These are phyloP conservation scores for Kandelia obovata DNA, from an alignment of 345 rosid genomes.

Conservation along the genomic window DNA sequence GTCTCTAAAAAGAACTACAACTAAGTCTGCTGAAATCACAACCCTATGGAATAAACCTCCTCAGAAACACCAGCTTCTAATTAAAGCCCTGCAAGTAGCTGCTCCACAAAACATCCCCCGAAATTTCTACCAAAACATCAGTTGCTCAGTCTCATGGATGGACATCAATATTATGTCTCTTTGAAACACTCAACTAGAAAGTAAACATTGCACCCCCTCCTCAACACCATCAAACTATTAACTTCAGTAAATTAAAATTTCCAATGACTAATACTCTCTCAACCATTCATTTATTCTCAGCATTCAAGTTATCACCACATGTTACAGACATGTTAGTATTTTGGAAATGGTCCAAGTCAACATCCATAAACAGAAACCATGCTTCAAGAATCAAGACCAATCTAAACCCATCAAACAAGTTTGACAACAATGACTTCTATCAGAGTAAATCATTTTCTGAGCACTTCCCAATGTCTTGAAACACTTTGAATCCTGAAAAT, in stretches of 20 bases:
- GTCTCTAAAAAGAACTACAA: no score
- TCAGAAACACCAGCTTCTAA: background rate
- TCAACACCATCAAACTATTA: background rate
- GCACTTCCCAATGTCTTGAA: conserved; percentile 2
- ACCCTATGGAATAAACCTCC: background rate
- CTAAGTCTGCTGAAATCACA: no score
- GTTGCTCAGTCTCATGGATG: background rate
- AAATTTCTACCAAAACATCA: background rate
- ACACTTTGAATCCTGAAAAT: background rate
- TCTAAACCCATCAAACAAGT: background rate
- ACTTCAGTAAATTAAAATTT: background rate
- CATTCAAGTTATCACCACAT: background rate
- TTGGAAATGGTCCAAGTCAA: background rate
- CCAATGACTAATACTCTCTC: background rate
- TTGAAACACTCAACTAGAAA: background rate
- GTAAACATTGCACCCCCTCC: background rate
- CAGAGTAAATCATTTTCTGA: background rate
- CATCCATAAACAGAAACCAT: background rate
- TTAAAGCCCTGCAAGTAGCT: background rate
- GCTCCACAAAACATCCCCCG: background rate
- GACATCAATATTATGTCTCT: background rate
- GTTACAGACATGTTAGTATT: no score
- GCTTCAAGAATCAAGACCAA: background rate
- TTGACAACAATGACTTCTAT: background rate
- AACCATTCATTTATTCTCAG: background rate